Percentiles rank a stretch among this genome's conserved stretches.
phyloP scores from a whole-genome alignment of 2,329 filamentous ascomycete species.

The Fusarium abutilonis region DNA sequence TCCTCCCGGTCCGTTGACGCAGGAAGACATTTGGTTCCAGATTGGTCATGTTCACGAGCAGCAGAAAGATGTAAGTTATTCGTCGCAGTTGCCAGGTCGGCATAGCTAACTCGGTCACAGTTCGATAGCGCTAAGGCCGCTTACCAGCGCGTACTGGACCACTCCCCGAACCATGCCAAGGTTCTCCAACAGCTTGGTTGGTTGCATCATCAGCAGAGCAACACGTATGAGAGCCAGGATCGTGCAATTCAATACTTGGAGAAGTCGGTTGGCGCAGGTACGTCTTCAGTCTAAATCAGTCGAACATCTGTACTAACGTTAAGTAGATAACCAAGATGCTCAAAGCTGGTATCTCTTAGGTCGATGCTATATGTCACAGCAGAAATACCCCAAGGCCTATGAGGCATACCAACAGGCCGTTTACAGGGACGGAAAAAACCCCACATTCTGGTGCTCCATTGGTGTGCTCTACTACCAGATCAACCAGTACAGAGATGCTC shows the following conservation, averaged over 20 bases:
- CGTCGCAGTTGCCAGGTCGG: not conserved
- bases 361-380: constrained; percentile 98
- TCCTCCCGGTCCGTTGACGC: constrained; percentile 88
- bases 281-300: constrained; percentile 46
- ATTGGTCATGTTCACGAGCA: constrained; percentile 99
- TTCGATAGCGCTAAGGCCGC: constrained; percentile 93
- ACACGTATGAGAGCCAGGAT: constrained; percentile 89
- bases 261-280: constrained; percentile 93
- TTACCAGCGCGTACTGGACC: constrained; percentile 91
- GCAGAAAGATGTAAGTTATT: constrained; percentile 87
- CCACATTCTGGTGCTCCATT: constrained; percentile 99
- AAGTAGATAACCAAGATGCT: constrained; percentile 86
- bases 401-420: constrained; percentile 99
- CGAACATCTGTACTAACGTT: constrained; percentile 5
- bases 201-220: constrained; percentile 97
- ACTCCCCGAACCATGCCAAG: constrained; percentile 96
- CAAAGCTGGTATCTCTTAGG: constrained; percentile 99
- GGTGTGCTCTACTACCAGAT: constrained; percentile 99
- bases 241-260: constrained; percentile 96
- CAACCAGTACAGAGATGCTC: constrained; percentile 97
- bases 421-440: constrained; percentile 96
- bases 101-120: constrained; percentile 61
- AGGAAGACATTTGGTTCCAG: constrained; percentile 99
- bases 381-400: constrained; percentile 98
- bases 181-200: constrained; percentile 97